Percentiles rank a stretch among this genome's conserved stretches.
Conservation (phyloP, 805 yeast species). For the Metschnikowia santaceciliae region DNA sequence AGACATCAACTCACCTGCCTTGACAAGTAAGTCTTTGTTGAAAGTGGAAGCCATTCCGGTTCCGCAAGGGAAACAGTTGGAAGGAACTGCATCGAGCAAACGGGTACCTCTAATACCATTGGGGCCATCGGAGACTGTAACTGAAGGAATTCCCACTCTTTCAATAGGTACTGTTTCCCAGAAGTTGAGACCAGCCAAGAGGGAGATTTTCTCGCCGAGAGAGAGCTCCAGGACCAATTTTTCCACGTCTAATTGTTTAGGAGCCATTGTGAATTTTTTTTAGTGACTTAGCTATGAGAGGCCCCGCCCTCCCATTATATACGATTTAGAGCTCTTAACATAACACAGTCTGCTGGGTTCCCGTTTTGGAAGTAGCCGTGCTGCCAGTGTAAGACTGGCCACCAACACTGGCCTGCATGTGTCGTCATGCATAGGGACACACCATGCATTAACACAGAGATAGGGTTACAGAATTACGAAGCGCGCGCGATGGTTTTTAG, state of each 20-base stretch:
- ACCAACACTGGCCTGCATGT: not conserved
- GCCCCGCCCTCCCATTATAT: not conserved
- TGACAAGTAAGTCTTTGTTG: constrained; percentile 43
- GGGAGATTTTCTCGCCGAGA: constrained; percentile 33
- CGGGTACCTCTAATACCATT: constrained; percentile 60
- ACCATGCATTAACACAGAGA: not conserved
- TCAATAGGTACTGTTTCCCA: constrained; percentile 15
- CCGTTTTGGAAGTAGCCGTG: not conserved
- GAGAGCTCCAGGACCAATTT: constrained; percentile 23
- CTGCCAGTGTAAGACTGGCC: not conserved
- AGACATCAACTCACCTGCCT: constrained; percentile 52
- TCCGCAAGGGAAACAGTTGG: constrained; percentile 60
- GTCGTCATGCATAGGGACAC: not conserved
- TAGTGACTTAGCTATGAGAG: no score
- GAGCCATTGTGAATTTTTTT: constrained; percentile 4
- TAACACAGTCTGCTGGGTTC: not conserved
- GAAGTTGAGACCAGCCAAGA: constrained; percentile 31
- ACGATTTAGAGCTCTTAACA: not conserved
- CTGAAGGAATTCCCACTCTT: constrained; percentile 17
- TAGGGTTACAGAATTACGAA: not conserved
- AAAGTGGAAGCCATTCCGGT: constrained; percentile 58
- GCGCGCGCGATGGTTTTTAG: not conserved
- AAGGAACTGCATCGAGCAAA: constrained; percentile 48
- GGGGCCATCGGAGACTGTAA: constrained; percentile 48
- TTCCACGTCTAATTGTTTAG: constrained; percentile 26